phyloP scores from a whole-genome alignment of 2,329 filamentous ascomycete genomes.

The Atkinsonella texensis region DNA sequence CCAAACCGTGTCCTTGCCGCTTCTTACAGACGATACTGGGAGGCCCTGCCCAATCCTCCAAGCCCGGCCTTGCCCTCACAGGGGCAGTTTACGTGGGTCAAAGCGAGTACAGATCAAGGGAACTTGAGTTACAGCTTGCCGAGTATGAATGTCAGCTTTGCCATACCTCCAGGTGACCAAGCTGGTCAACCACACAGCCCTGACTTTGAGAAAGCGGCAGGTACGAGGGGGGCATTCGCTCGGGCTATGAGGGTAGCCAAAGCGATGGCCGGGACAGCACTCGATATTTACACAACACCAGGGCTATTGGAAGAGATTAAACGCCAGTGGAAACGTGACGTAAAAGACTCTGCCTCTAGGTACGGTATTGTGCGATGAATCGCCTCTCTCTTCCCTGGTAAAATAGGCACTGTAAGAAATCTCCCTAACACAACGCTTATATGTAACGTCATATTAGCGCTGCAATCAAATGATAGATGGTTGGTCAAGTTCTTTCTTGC shows the following conservation, averaged over 20 bases:
- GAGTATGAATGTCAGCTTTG: conserved; percentile 39
- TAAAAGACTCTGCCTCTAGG: background rate
- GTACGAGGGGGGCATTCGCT: conserved; percentile 32
- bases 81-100: conserved; percentile 13
- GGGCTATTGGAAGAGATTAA: conserved; percentile 29
- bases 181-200: conserved; percentile 36
- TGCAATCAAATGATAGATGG: too few relatives aligned
- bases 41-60: conserved; percentile 20
- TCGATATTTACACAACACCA: conserved; percentile 32
- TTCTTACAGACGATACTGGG: conserved; percentile 31
- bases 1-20: conserved; percentile 37
- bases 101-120: conserved; percentile 47
- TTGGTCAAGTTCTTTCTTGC: too few relatives aligned
- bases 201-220: conserved; percentile 37
- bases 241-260: conserved; percentile 33
- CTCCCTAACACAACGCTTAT: too few relatives aligned
- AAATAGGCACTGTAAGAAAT: too few relatives aligned
- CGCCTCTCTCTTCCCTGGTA: too few relatives aligned
- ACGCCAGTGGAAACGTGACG: conserved; percentile 8
- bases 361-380: background rate
- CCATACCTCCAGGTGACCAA: conserved; percentile 28
- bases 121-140: conserved; percentile 46
- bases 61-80: conserved; percentile 21
- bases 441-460: too few relatives aligned
- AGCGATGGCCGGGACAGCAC: conserved; percentile 32